Evolutionary conservation across 371 early-diverging fungal genomes (phyloP).

Genomic region (Mucor circinelloides): DNA sequence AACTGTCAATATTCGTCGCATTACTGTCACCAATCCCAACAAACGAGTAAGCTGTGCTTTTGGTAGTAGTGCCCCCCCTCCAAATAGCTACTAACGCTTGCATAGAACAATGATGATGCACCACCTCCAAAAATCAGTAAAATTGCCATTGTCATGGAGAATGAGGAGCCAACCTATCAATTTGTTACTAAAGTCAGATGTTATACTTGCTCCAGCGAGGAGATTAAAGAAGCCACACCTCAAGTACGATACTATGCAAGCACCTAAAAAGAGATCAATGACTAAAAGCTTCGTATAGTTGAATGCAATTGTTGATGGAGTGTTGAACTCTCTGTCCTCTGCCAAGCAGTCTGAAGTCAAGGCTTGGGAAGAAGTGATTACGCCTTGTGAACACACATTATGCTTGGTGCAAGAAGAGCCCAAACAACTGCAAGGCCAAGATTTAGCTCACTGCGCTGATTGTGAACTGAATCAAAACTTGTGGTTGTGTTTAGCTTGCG

Average conservation of each 20-base stretch:
- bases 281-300: conserved; percentile 43
- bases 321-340: conserved; percentile 79
- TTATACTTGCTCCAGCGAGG: conserved; percentile 63
- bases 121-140: conserved; percentile 89
- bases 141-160: conserved; percentile 81
- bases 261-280: neutral
- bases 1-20: conserved; percentile 82
- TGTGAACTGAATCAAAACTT: conserved; percentile 91
- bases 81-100: neutral
- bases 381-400: conserved; percentile 82
- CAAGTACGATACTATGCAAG: conserved; percentile 22
- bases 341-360: conserved; percentile 85
- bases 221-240: conserved; percentile 32
- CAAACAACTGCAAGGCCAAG: conserved; percentile 51
- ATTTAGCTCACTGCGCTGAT: conserved; percentile 75
- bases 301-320: conserved; percentile 60
- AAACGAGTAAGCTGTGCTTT: conserved; percentile 31
- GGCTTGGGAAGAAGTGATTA: conserved; percentile 90
- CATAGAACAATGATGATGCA: conserved; percentile 34
- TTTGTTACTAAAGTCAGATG: conserved; percentile 68
- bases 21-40: conserved; percentile 35
- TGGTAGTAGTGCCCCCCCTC: neutral
- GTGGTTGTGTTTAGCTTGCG: conserved; percentile 83
- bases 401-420: conserved; percentile 66
- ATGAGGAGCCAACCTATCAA: conserved; percentile 74